A percentile compares a stretch with the other conserved stretches of the same genome.
Evolutionary conservation across 306 rosid genomes (phyloP).

Genomic region (Macrotyloma uniflorum): DNA sequence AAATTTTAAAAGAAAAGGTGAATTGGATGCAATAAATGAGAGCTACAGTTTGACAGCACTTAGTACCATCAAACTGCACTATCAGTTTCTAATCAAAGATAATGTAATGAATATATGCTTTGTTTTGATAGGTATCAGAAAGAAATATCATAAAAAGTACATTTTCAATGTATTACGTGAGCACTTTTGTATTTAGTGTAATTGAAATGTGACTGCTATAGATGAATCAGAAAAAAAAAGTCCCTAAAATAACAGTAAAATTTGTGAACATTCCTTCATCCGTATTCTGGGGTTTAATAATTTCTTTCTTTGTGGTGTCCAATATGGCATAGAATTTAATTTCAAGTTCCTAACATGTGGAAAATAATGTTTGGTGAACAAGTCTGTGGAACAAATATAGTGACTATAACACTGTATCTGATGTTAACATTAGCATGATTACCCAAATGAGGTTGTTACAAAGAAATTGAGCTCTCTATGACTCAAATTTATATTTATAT

Average conservation of each 20-base stretch:
- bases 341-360: conserved; percentile 35
- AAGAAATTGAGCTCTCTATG: conserved; percentile 16
- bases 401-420: conserved; percentile 38
- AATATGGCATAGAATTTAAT: conserved; percentile 40
- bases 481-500: neutral
- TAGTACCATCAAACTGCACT: conserved; percentile 29
- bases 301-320: conserved; percentile 47
- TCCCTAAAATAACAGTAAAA: neutral
- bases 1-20: conserved; percentile 20
- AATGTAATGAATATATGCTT: conserved; percentile 24
- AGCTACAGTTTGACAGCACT: conserved; percentile 1
- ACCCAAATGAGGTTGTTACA: conserved; percentile 44
- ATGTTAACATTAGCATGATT: conserved; percentile 23
- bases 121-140: conserved; percentile 31
- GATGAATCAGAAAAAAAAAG: conserved; percentile 31
- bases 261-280: conserved; percentile 26
- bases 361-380: conserved; percentile 30
- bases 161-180: conserved; percentile 36
- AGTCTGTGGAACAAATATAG: conserved; percentile 42
- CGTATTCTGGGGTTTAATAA: conserved; percentile 30
- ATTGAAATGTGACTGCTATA: conserved; percentile 49
- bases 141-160: conserved; percentile 33
- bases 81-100: conserved; percentile 34
- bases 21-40: conserved; percentile 10
- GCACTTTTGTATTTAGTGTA: conserved; percentile 42